Evolutionary conservation across 1,284 basidiomycete species (phyloP), one percentile per base, ranked within the genome.

Genomic region (Hymenochaete sp.): DNA sequence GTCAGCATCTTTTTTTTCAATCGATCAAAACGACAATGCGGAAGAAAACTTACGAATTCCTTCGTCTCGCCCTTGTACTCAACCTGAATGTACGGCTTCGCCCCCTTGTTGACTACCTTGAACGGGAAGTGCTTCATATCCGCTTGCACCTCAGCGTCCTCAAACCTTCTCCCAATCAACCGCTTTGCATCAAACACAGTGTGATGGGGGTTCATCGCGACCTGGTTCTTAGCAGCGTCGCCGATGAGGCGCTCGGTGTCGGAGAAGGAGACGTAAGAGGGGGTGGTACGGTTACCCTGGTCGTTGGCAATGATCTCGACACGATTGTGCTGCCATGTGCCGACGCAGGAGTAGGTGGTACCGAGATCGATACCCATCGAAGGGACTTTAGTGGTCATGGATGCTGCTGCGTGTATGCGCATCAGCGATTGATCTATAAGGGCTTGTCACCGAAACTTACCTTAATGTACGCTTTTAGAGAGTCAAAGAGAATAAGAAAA

Each of bases 231-330:
- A 53, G 92, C 92, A 56, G 93, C 92, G 72, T 96, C 93, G 58
- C 90, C 88, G 60, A 93, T 91, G 54, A 96, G 78, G 71, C 93
- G 91, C 74, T 96, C 93, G 52, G 72, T 82, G 62, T 95, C 90
- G 57, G 86, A 87, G 75, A 93, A 93, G 38, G 87, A 84, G 64
- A 93, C 90, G 64, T 92, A 93, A 6, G 90, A 96, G 32, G 92
- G 93, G 13, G 93, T 96, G 24, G 92, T 96, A 51, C 92, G 84
- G 75, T 96, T 96, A 65, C 93, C 92, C 75, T 95, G 93, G 74
- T 96, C 93, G 69, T 95, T 93, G 71, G 89, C 86, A 64, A 92
- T 93, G 71, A 95, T 95, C 72, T 97, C 93, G 55, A 97, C 93
- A 62, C 93, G 89, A 75, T 97, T 93, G 59, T 96, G 92, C 72